Conservation (phyloP, 176 grass and related monocot genomes). For the Musa itinerans region DNA sequence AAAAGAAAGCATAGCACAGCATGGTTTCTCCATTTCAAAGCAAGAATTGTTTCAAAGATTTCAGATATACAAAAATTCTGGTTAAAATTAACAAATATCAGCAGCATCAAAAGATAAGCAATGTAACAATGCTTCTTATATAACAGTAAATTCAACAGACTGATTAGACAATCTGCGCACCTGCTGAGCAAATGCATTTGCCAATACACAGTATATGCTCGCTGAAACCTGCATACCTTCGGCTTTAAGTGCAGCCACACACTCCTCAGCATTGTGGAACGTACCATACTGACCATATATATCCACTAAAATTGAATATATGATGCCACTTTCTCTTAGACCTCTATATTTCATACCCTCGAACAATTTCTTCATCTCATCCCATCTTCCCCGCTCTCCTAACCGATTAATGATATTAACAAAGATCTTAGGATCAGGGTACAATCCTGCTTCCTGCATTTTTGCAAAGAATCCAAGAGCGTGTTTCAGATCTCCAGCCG, state of each 20-base stretch:
- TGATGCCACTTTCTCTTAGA: conserved; percentile 47
- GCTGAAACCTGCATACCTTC: conserved; percentile 47
- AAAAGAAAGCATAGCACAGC: background rate
- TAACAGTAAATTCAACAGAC: background rate
- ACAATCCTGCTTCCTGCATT: conserved; percentile 76
- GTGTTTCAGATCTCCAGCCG: conserved; percentile 48
- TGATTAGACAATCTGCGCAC: conserved; percentile 10
- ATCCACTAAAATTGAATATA: conserved; percentile 77
- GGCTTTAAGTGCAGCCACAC: conserved; percentile 65
- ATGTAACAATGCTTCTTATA: background rate
- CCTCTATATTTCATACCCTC: conserved; percentile 54
- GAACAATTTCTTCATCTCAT: conserved; percentile 64
- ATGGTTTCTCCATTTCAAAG: background rate
- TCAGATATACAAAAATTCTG: background rate
- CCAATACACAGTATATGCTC: conserved; percentile 64
- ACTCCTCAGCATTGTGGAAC: conserved; percentile 49
- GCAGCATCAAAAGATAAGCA: background rate
- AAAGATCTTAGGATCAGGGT: conserved; percentile 74
- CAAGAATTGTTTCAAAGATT: background rate
- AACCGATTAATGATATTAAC: conserved; percentile 49
- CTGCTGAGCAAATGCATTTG: conserved; percentile 67
- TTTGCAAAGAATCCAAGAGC: conserved; percentile 45
- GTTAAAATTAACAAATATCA: background rate
- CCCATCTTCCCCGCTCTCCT: conserved; percentile 84
- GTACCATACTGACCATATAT: conserved; percentile 82